phyloP scores from a whole-genome alignment of 306 rosid species.

The Glycine latifolia region DNA sequence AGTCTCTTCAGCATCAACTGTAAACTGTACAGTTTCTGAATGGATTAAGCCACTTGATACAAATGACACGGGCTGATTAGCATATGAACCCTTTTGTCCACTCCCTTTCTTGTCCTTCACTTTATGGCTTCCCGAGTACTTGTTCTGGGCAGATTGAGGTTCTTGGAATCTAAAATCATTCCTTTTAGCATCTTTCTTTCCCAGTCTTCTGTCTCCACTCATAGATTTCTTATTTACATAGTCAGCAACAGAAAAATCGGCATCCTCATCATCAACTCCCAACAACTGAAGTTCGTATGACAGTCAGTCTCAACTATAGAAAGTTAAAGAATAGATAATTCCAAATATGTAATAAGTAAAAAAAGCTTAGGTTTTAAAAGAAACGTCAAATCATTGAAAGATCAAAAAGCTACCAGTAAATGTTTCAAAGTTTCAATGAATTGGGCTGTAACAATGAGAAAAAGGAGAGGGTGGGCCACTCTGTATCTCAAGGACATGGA shows the following conservation, averaged over 20 bases:
- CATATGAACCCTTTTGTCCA: constrained; percentile 61
- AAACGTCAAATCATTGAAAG: constrained; percentile 2
- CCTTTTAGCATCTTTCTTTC: constrained; percentile 57
- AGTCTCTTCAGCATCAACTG: constrained; percentile 54
- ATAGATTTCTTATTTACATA: constrained; percentile 52
- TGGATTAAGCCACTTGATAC: constrained; percentile 72
- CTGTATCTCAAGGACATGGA: not conserved
- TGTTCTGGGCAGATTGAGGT: constrained; percentile 48
- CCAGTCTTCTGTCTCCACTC: constrained; percentile 50
- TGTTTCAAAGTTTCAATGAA: constrained; percentile 21
- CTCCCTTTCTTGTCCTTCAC: constrained; percentile 59
- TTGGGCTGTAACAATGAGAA: constrained; percentile 3
- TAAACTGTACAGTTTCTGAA: constrained; percentile 56
- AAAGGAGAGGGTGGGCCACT: not conserved
- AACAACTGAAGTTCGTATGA: constrained; percentile 61
- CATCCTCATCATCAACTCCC: constrained; percentile 69
- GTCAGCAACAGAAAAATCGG: constrained; percentile 68
- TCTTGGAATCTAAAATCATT: constrained; percentile 49
- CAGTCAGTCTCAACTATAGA: constrained; percentile 35
- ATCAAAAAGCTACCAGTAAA: constrained; percentile 16
- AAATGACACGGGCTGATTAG: constrained; percentile 79
- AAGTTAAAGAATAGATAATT: constrained; percentile 1
- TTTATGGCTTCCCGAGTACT: constrained; percentile 54
- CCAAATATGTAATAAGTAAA: not conserved
- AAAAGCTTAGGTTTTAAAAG: not conserved